These are phyloP conservation scores for Arxiozyma slooffiae DNA, from an alignment of 1,139 yeast genomes.

Conservation along the genomic window DNA sequence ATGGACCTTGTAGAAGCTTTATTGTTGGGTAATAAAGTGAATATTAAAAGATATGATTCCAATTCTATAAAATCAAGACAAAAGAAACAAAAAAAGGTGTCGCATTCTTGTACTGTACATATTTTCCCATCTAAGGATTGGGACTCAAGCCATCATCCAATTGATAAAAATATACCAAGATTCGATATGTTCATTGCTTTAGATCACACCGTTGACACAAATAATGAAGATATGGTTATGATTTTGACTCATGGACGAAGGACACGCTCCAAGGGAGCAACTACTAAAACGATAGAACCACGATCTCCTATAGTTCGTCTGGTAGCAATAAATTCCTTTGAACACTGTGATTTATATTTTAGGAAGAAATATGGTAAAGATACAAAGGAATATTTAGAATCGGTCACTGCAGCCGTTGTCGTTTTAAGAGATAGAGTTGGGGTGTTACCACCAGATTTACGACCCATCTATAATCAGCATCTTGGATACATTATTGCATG, in stretches of 20 bases:
- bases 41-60: conserved; percentile 61
- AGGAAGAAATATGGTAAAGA: conserved; percentile 32
- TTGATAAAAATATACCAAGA: conserved; percentile 18
- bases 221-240: conserved; percentile 29
- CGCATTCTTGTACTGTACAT: conserved; percentile 32
- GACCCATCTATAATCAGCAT: conserved; percentile 64
- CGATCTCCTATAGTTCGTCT: conserved; percentile 49
- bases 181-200: conserved; percentile 61
- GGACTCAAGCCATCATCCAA: conserved; percentile 21
- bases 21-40: conserved; percentile 57
- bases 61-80: conserved; percentile 34
- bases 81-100: conserved; percentile 28
- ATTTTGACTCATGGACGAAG: conserved; percentile 21
- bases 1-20: conserved; percentile 74
- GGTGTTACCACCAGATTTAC: conserved; percentile 64
- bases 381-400: conserved; percentile 44
- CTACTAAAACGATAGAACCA: neutral
- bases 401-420: conserved; percentile 72
- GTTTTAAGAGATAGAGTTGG: conserved; percentile 82
- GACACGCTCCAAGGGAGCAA: neutral
- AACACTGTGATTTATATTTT: conserved; percentile 52
- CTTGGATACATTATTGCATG: conserved; percentile 55
- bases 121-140: conserved; percentile 39
- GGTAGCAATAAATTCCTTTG: conserved; percentile 71
- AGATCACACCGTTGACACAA: conserved; percentile 56